Base-by-base conservation (phyloP, 1,139 yeast genomes). In the Pneumocystis oryctolagi region DNA sequence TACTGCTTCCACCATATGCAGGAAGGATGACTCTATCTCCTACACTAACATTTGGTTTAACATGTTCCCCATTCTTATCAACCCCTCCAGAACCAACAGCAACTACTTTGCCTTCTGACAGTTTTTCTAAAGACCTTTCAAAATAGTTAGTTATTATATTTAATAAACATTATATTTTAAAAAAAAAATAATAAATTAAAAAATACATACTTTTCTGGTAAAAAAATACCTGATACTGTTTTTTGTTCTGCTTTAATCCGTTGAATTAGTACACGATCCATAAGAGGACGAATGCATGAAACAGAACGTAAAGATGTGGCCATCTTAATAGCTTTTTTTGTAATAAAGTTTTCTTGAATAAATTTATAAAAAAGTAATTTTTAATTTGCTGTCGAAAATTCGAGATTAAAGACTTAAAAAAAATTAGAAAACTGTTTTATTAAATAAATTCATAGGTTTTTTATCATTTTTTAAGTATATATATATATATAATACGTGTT, bases 21-120 rank as follows among this genome's bases (percentile, higher is more conserved):
- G 97, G 97, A 73, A 92, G 87, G 78, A 92, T 80, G 60, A 92
- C 97, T 71, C 85, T 84, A 79, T 92, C 97, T 71, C 97, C 97
- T 60, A 87, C 83, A 72, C 82, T 78, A 65, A 92, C 95, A 68
- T 84, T 78, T 66, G 89, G 84, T 64, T 84, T 80, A 65, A 89
- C 80, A 66, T 83, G 75, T 71, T 83, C 78, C 67, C 97, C 97
- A 20, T 72, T 71, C 66, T 68, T 68, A 71, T 73, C 83, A 65
- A 82, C 77, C 70, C 96, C 96, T 63, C 74, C 71, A 58, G 75
- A 77, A 58, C 78, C 79, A 30, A 75, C 77, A 18, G 78, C 76
- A 59, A 76, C 70, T 47, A 76, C 79, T 58, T 72, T 71, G 62
- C 79, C 79, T 70, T 75, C 79, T 80, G 87, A 87, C 74, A 89